phyloP scores from a whole-genome alignment of 768 basidiomycete species.

The Tylopilus sp. region DNA sequence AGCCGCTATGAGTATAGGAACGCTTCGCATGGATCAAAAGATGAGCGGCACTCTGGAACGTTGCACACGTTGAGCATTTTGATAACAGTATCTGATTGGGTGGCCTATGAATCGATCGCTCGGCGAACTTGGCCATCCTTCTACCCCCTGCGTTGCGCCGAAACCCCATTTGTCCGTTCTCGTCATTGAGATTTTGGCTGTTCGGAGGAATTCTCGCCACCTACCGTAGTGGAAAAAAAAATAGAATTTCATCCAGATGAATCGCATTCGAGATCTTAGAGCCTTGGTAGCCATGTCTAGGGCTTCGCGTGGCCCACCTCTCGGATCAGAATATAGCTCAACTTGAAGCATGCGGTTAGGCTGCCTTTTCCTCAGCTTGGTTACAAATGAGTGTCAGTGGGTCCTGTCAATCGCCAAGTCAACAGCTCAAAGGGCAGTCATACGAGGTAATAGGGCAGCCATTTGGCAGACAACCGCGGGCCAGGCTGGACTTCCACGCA shows the following conservation, averaged over 20 bases:
- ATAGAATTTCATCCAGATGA: conserved; percentile 21
- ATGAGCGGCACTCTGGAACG: conserved; percentile 15
- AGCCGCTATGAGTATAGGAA: conserved; percentile 17
- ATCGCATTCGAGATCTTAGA: conserved; percentile 25
- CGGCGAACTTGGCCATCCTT: conserved; percentile 21
- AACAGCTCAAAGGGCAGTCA: conserved; percentile 15
- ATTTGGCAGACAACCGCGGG: conserved; percentile 12
- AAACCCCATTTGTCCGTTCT: conserved; percentile 26
- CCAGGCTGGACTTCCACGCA: conserved; percentile 15
- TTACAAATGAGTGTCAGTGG: conserved; percentile 23
- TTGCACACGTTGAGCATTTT: conserved; percentile 23
- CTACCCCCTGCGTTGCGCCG: conserved; percentile 11
- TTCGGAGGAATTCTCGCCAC: conserved; percentile 22
- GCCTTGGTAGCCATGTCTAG: conserved; percentile 16
- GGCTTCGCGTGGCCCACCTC: conserved; percentile 21
- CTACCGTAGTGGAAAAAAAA: conserved; percentile 12
- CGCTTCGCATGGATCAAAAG: conserved; percentile 25
- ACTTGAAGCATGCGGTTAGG: conserved; percentile 5
- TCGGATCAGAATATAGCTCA: conserved; percentile 19
- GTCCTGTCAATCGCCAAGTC: conserved; percentile 26
- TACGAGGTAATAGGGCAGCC: conserved; percentile 19
- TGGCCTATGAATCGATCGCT: conserved; percentile 15
- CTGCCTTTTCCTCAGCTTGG: conserved; percentile 1
- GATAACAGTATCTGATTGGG: conserved; percentile 20
- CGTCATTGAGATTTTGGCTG: conserved; percentile 17